Evolutionary conservation across 352 stramenopile genomes (phyloP), one percentile per base, ranked within the genome.

Genomic region (Phytophthora crassamura): DNA sequence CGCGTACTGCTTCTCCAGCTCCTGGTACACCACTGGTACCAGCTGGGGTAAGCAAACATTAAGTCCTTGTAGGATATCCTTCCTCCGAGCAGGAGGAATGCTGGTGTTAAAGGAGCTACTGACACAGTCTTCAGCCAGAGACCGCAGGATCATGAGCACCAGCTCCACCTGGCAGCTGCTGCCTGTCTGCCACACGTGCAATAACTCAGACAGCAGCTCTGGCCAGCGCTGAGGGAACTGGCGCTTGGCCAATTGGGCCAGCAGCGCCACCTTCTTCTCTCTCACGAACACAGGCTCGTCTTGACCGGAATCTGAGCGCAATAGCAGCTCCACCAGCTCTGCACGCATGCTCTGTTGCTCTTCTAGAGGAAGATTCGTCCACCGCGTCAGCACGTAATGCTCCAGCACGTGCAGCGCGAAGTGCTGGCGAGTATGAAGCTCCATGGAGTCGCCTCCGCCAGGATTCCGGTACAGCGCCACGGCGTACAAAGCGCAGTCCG

Each of bases 141-240:
- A 94, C 6, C 86, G 73, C 38, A 94, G 57, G 54, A 91, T 74
- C 69, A 90, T 73, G 30, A 94, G 67, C 42, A 94, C 77, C 11
- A 94, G 64, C 64, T 92, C 86, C 48, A 89, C 70, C 52, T 89
- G 86, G 36, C 58, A 50, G 4, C 66, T 49, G 0, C n/a, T 47
- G 15, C 85, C 81, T 4, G n/a, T 54, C 22, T 77, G 56, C 82
- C 82, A 93, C 16, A 91, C 72, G 58, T 87, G 71, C 32, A 92
- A 60, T 36, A 94, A 33, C 28, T 91, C 82, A 5, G 81, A 66
- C 25, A 93, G 53, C 14, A 93, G 73, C 18, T 91, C 72, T 1
- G 83, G 82, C 82, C 84, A 94, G 6, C 82, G 86, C 69, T 94
- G 86, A n/a, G 86, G 86, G 56, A 94, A 94, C 67, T 91, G 82